Evolutionary conservation across 306 rosid species (phyloP).

Genomic region (Trichosanthes cucumerina): DNA sequence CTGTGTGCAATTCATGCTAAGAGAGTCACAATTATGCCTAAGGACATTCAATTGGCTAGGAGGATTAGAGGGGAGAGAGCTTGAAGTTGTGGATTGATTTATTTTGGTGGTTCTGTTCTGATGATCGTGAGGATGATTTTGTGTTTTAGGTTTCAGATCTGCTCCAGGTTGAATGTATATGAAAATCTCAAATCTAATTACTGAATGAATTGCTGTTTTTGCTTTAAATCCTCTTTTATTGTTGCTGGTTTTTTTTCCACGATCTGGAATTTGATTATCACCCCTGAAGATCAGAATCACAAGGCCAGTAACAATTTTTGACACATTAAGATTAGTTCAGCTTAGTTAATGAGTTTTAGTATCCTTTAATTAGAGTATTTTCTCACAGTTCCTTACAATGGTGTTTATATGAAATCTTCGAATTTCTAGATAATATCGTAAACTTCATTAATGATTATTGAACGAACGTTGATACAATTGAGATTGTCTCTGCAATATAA

Average conservation of each 20-base stretch:
- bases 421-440: no score
- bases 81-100: neutral
- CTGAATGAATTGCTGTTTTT: neutral
- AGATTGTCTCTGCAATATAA: no score
- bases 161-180: neutral
- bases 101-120: neutral
- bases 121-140: neutral
- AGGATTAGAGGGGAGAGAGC: conserved; percentile 14
- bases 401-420: no score
- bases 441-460: no score
- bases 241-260: no score
- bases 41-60: conserved; percentile 12
- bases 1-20: conserved; percentile 15
- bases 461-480: no score
- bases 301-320: no score
- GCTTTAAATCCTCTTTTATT: neutral
- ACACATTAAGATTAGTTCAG: no score
- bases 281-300: no score
- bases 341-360: no score
- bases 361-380: no score
- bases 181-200: neutral
- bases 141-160: neutral
- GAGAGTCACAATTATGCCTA: conserved; percentile 9
- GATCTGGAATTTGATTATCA: neutral
- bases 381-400: no score